A percentile compares a stretch with the other conserved stretches of the same genome.
These are phyloP conservation scores for Cladosporium sp. DNA, from an alignment of 2,329 filamentous ascomycete genomes.

Conservation along the genomic window DNA sequence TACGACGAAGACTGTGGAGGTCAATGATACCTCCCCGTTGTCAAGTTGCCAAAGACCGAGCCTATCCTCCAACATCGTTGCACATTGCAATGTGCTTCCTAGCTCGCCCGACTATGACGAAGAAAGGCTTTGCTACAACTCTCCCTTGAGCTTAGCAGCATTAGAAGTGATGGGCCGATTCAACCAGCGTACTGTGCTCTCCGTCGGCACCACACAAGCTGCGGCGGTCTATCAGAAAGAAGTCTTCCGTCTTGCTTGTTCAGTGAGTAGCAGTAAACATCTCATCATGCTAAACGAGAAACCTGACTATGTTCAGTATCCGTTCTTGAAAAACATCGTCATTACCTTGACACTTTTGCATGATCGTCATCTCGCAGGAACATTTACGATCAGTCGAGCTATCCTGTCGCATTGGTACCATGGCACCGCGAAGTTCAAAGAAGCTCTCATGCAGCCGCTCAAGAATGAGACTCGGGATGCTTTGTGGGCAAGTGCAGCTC, in stretches of 20 bases:
- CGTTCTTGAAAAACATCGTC: conserved; percentile 57
- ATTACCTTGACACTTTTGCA: conserved; percentile 56
- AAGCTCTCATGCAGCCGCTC: conserved; percentile 41
- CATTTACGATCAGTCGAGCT: conserved; percentile 36
- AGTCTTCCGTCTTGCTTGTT: conserved; percentile 20
- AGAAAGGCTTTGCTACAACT: conserved; percentile 7
- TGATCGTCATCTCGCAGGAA: conserved; percentile 46
- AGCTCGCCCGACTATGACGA: conserved; percentile 22
- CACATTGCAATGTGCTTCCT: background rate
- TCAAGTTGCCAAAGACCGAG: background rate
- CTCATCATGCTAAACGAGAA: background rate
- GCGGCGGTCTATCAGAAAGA: conserved; percentile 27
- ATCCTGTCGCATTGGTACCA: conserved; percentile 50
- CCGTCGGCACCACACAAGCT: conserved; percentile 28
- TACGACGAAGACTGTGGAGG: background rate
- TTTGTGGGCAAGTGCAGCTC: conserved; percentile 48
- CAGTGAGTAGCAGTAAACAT: conserved; percentile 6
- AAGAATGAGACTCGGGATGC: conserved; percentile 47
- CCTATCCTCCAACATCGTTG: background rate
- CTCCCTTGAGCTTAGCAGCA: background rate
- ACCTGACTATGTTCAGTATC: conserved; percentile 39
- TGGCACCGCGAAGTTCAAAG: conserved; percentile 51
- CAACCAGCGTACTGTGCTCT: conserved; percentile 27
- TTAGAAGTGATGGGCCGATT: conserved; percentile 29
- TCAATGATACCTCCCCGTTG: background rate